Evolutionary conservation across 768 basidiomycete species (phyloP).

Genomic region (Russula sp.): DNA sequence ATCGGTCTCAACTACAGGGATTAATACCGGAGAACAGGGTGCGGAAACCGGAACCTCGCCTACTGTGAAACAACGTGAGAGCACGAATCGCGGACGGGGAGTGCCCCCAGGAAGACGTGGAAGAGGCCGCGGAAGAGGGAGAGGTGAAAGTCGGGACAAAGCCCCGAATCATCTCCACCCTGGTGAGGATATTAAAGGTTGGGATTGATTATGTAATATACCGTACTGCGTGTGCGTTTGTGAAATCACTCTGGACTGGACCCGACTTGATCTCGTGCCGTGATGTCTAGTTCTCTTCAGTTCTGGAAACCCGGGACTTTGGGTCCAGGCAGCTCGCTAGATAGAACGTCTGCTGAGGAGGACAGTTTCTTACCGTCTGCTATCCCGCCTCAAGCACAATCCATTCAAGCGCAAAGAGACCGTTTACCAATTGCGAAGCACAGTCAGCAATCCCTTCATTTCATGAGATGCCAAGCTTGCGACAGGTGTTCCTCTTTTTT

Average conservation of each 20-base stretch:
- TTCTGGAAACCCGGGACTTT: conserved; percentile 91
- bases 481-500: background rate
- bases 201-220: conserved; percentile 19
- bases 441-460: conserved; percentile 40
- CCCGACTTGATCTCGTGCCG: background rate
- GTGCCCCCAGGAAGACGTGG: background rate
- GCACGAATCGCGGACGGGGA: conserved; percentile 8
- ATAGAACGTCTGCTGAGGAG: conserved; percentile 75
- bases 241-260: background rate
- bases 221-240: background rate
- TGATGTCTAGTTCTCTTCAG: conserved; percentile 45
- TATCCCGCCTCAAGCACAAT: conserved; percentile 45
- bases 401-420: conserved; percentile 72
- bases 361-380: conserved; percentile 65
- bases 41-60: conserved; percentile 3
- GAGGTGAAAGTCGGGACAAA: conserved; percentile 9
- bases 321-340: conserved; percentile 82
- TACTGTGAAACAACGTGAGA: background rate
- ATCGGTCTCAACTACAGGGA: conserved; percentile 8
- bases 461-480: conserved; percentile 1
- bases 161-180: background rate
- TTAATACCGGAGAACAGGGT: conserved; percentile 4
- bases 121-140: conserved; percentile 16
- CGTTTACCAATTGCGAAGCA: conserved; percentile 88
- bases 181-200: background rate